These are phyloP conservation scores for Favolaschia claudopus DNA, from an alignment of 768 basidiomycete species.

Conservation along the genomic window DNA sequence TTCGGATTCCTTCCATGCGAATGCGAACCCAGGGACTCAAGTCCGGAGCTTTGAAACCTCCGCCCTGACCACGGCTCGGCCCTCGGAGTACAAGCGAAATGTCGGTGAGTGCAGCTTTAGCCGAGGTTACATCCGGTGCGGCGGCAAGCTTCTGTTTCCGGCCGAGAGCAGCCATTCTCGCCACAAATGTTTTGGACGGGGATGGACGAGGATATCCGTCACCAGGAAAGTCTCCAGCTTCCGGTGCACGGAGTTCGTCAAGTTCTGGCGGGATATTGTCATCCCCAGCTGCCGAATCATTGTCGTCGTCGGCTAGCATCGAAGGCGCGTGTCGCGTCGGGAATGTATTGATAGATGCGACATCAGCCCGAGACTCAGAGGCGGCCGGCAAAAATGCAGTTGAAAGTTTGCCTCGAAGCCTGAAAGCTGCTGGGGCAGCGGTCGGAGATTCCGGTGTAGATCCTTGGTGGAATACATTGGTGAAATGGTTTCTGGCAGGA, in stretches of 20 bases:
- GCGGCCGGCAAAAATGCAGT: not conserved
- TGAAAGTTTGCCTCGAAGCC: not conserved
- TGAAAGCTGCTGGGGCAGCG: not conserved
- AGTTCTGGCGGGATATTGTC: slow-evolving; percentile 7
- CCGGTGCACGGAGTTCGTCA: slow-evolving; percentile 9
- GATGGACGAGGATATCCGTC: slow-evolving; percentile 17
- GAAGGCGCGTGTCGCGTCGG: not conserved
- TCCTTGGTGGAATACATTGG: slow-evolving; percentile 10
- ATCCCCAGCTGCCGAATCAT: not conserved
- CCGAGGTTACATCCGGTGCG: slow-evolving; percentile 15
- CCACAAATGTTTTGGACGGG: not conserved
- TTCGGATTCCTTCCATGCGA: slow-evolving; percentile 8
- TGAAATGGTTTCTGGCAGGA: not conserved
- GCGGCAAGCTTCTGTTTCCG: slow-evolving; percentile 1
- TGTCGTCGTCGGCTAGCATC: slow-evolving; percentile 5
- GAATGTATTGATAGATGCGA: not conserved
- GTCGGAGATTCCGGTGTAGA: slow-evolving; percentile 5
- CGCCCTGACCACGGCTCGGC: slow-evolving; percentile 2
- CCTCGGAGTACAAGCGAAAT: slow-evolving; percentile 9
- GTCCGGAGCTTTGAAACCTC: not conserved
- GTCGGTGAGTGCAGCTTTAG: slow-evolving; percentile 11
- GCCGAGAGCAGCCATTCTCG: slow-evolving; percentile 12
- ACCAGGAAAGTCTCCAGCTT: slow-evolving; percentile 1
- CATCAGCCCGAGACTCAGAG: not conserved
- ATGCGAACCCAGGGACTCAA: slow-evolving; percentile 9